Evolutionary conservation across 2,329 filamentous ascomycete species (phyloP).

Genomic region (Fusarium xylarioides): DNA sequence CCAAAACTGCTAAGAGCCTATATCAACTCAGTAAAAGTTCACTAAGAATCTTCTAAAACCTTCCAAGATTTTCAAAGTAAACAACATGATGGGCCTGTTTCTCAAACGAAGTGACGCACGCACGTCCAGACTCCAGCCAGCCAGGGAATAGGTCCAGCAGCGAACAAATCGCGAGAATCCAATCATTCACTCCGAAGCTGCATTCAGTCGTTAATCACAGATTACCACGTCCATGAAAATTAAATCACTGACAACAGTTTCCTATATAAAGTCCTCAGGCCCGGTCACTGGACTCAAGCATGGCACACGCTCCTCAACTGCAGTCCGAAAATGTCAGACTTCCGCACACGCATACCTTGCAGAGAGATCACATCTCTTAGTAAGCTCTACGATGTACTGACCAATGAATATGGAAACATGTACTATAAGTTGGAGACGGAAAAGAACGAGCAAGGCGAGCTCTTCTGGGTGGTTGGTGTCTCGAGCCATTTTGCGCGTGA

Average conservation of each 20-base stretch:
- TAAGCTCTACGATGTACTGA: not conserved
- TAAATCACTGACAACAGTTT: not conserved
- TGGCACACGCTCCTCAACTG: not conserved
- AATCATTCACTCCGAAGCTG: not conserved
- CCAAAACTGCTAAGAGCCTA: not conserved
- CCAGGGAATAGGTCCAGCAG: not conserved
- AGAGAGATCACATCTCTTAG: not conserved
- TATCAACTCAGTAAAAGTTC: not conserved
- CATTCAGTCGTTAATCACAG: not conserved
- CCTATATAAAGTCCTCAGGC: not conserved
- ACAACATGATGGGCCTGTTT: not conserved
- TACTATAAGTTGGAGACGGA: not conserved
- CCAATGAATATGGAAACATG: not conserved
- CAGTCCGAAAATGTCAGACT: not conserved
- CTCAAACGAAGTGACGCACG: not conserved
- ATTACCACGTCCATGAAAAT: fast-evolving
- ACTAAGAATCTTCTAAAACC: not conserved
- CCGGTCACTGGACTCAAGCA: not conserved
- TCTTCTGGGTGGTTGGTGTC: not conserved
- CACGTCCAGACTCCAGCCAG: not conserved
- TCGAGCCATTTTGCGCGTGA: not conserved
- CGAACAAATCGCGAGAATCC: not conserved
- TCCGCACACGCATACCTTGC: not conserved
- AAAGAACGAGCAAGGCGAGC: not conserved
- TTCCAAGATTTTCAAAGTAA: not conserved